Evolutionary conservation across 78 protist genomes (phyloP), one percentile per base, ranked within the genome.

Genomic region (Goniomonas avonlea): DNA sequence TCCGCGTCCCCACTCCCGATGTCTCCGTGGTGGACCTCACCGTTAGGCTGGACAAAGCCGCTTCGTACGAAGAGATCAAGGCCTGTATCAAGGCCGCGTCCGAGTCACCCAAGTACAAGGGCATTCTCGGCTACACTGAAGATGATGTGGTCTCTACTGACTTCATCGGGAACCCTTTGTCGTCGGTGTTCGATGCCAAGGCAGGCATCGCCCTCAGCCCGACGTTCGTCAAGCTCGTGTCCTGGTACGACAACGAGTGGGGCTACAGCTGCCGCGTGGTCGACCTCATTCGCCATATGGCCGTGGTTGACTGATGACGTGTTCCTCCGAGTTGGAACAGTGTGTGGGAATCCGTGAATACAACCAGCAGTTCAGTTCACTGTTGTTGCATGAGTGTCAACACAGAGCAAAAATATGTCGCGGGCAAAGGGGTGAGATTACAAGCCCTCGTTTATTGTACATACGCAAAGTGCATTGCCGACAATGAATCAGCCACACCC

Each of bases 1-100:
- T 98, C 97, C 97, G 99, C 75, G 99, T 98, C 40, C 99, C 99
- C 77, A 92, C 93, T 35, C 86, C 91, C 32, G 95, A 95, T 81
- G 99, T 94, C 39, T 98, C 99, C 9, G 98, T 96, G 47, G 98
- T 97, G 66, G 99, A 97, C 78, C 91, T 97, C 47, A 96, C 99
- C 34, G 34, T 43, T 74, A 48, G 83, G 32, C 87, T 50, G 35
- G 32, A n/a, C 32, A 94, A 84, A 82, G 31, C 73, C 13, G 94
- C 98, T 80, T 43, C 94, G 39, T 91, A 90, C 66, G 97, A 94
- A 41, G 91, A 91, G 43, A 94, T 97, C 87, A 73, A 84, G 70
- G 82, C 71, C 1, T 85, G 79, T 53, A 20, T 97, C 66, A 82
- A 91, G 90, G 89, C 21, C 25, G 96, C 96, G 7, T 21, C 94